Conservation (phyloP, 352 stramenopile genomes). For the Phytopythium litorale region DNA sequence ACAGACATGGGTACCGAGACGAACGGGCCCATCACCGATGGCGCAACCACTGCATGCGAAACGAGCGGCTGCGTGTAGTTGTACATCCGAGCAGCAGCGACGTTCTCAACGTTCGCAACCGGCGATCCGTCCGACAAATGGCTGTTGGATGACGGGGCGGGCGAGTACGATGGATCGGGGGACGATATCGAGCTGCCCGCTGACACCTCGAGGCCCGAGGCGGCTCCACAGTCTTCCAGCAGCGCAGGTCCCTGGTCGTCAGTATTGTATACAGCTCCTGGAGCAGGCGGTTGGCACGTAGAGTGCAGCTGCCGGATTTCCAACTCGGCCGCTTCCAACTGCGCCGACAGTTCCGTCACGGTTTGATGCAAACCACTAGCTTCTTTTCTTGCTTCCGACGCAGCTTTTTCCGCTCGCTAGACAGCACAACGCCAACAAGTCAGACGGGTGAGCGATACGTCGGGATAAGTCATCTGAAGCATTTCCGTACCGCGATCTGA, state of each 20-base stretch:
- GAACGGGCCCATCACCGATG: constrained; percentile 67
- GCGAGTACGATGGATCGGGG: constrained; percentile 24
- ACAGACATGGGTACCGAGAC: constrained; percentile 83
- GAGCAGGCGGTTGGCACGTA: constrained; percentile 18
- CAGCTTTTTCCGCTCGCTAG: constrained; percentile 38
- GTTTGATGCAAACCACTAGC: constrained; percentile 40
- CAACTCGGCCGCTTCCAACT: constrained; percentile 39
- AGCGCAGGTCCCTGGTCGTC: background rate
- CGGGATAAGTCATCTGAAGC: background rate
- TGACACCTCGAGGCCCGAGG: background rate
- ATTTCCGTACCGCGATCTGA: constrained; percentile 33
- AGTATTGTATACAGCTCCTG: constrained; percentile 1
- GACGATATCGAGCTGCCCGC: constrained; percentile 12
- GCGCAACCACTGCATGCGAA: constrained; percentile 17
- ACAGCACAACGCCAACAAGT: background rate
- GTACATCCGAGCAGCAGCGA: constrained; percentile 10
- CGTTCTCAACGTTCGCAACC: constrained; percentile 15
- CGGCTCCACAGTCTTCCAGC: background rate
- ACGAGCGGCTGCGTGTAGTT: constrained; percentile 36
- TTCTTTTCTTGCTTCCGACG: constrained; percentile 26
- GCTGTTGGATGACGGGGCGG: constrained; percentile 25
- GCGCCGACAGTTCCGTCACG: constrained; percentile 33
- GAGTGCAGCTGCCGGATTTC: constrained; percentile 37
- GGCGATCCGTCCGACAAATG: constrained; percentile 19
- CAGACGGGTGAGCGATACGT: background rate